These are phyloP conservation scores for Lepidium africanum DNA, from an alignment of 345 rosid genomes.

Conservation along the genomic window DNA sequence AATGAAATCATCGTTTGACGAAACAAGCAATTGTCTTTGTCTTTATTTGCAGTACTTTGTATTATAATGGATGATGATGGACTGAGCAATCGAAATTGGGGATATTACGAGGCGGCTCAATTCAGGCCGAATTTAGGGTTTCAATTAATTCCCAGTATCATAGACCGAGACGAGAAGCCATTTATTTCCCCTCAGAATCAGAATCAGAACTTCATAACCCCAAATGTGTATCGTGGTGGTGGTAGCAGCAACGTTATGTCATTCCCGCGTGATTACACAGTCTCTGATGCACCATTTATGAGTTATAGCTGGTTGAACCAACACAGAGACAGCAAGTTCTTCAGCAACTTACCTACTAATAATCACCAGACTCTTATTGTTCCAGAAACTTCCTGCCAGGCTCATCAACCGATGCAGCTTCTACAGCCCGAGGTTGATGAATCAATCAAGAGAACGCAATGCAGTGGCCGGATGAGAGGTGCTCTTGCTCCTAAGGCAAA, in stretches of 20 bases:
- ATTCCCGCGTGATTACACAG: conserved; percentile 51
- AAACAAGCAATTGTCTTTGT: background rate
- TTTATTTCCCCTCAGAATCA: conserved; percentile 56
- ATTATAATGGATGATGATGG: conserved; percentile 64
- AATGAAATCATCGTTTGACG: background rate
- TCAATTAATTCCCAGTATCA: conserved; percentile 66
- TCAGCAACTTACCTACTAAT: conserved; percentile 37
- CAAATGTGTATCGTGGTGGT: conserved; percentile 13
- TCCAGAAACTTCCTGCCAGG: conserved; percentile 41
- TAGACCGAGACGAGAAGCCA: conserved; percentile 54
- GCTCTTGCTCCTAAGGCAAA: conserved; percentile 51
- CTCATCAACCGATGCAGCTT: conserved; percentile 62
- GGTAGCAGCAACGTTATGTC: conserved; percentile 37
- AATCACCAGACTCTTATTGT: conserved; percentile 36
- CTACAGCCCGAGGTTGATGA: conserved; percentile 47
- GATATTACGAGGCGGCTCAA: conserved; percentile 71
- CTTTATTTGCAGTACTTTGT: conserved; percentile 29
- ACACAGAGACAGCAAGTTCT: conserved; percentile 58
- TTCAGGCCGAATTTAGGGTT: conserved; percentile 63
- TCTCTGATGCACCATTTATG: conserved; percentile 48
- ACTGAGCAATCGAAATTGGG: conserved; percentile 67
- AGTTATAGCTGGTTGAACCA: conserved; percentile 67
- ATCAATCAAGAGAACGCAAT: conserved; percentile 48
- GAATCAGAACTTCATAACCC: conserved; percentile 40
- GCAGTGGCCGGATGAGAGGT: conserved; percentile 29